Percentiles rank a stretch among this genome's conserved stretches.
These are phyloP conservation scores for Acrocalymma vagum DNA, from an alignment of 2,329 filamentous ascomycete species.

Conservation along the genomic window DNA sequence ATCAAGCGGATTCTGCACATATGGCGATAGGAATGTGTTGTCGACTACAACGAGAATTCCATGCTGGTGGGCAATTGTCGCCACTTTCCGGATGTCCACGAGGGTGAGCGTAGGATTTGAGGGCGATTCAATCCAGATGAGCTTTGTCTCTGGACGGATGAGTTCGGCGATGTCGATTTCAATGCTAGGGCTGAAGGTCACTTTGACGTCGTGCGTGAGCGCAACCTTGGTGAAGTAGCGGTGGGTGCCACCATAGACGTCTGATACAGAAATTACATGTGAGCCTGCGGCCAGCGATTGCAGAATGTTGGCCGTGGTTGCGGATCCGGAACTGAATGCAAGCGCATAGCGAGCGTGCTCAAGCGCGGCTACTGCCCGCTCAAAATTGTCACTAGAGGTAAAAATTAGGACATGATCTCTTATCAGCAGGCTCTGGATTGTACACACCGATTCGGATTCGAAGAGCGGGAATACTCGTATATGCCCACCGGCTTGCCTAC, in stretches of 20 bases:
- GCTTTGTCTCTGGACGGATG: conserved; percentile 87
- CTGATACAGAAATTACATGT: conserved; percentile 94
- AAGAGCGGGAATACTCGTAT: conserved; percentile 93
- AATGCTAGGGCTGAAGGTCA: conserved; percentile 93
- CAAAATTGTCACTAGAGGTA: conserved; percentile 78
- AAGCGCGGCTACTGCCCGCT: conserved; percentile 87
- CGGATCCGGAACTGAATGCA: conserved; percentile 92
- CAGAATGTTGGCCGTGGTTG: conserved; percentile 90
- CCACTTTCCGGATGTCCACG: conserved; percentile 90
- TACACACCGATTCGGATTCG: conserved; percentile 82
- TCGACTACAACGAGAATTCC: conserved; percentile 97
- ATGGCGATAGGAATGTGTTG: conserved; percentile 97
- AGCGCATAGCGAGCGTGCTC: conserved; percentile 93
- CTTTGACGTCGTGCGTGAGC: conserved; percentile 89
- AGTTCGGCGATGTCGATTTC: conserved; percentile 86
- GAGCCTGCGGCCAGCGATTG: conserved; percentile 90
- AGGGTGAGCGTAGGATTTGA: conserved; percentile 93
- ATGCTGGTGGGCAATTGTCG: conserved; percentile 81
- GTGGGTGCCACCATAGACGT: conserved; percentile 98
- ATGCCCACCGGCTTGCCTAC: conserved; percentile 87
- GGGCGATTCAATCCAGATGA: conserved; percentile 97
- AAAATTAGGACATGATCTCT: conserved; percentile 16
- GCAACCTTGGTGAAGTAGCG: conserved; percentile 99
- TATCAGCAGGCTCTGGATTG: background rate
- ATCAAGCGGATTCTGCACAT: conserved; percentile 94